These are phyloP conservation scores for Daldinia eschscholtzii DNA, from an alignment of 2,329 filamentous ascomycete species.

Conservation along the genomic window DNA sequence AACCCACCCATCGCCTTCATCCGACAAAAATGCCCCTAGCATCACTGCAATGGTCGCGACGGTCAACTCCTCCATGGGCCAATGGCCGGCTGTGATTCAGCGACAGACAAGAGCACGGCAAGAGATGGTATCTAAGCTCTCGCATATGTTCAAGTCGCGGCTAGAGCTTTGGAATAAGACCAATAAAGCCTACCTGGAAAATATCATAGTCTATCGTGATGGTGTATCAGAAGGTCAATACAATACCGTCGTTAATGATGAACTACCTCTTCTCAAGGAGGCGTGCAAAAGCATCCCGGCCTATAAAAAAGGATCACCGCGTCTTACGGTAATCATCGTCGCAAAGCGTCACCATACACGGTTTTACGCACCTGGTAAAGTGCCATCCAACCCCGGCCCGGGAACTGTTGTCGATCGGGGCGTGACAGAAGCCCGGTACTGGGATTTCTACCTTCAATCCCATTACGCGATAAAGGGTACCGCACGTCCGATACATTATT, in stretches of 20 bases:
- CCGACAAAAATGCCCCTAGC: slow-evolving; percentile 69
- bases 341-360: slow-evolving; percentile 84
- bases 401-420: slow-evolving; percentile 81
- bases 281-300: slow-evolving; percentile 62
- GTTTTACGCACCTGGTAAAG: slow-evolving; percentile 68
- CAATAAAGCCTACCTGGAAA: slow-evolving; percentile 65
- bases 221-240: slow-evolving; percentile 85
- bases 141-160: slow-evolving; percentile 54
- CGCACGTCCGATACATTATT: slow-evolving; percentile 78
- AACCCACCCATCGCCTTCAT: slow-evolving; percentile 69
- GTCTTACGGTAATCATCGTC: slow-evolving; percentile 74
- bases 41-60: slow-evolving; percentile 79
- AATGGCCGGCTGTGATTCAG: slow-evolving; percentile 75
- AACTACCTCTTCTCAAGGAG: slow-evolving; percentile 67
- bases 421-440: slow-evolving; percentile 73
- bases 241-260: slow-evolving; percentile 66
- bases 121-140: slow-evolving; percentile 64
- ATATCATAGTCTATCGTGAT: slow-evolving; percentile 80
- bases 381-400: slow-evolving; percentile 63
- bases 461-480: slow-evolving; percentile 79
- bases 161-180: slow-evolving; percentile 70
- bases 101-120: slow-evolving; percentile 65
- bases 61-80: slow-evolving; percentile 68
- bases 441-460: slow-evolving; percentile 80
- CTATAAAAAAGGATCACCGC: neutral